These are phyloP conservation scores for Zygotorulaspora mrakii DNA, from an alignment of 1,139 yeast genomes.

Conservation along the genomic window DNA sequence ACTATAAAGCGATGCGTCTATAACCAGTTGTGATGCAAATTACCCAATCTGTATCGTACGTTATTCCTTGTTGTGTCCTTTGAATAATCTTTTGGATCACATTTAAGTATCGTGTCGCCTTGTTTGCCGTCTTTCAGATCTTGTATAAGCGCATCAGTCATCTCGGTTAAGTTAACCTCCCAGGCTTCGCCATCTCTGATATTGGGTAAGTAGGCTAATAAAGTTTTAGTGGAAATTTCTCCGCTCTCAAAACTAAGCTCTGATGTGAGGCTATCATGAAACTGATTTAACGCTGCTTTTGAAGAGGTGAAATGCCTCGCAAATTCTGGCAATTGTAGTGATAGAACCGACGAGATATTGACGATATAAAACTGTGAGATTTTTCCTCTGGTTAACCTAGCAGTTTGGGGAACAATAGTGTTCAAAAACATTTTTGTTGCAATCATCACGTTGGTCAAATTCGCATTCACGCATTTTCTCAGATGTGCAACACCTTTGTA, in stretches of 20 bases:
- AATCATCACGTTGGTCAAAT: conserved; percentile 26
- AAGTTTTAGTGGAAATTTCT: conserved; percentile 13
- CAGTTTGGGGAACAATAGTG: conserved; percentile 17
- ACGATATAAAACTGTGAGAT: conserved; percentile 16
- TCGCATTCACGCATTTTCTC: conserved; percentile 16
- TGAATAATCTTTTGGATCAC: background rate
- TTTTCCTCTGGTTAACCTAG: conserved; percentile 2
- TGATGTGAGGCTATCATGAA: conserved; percentile 29
- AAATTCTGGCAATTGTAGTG: conserved; percentile 12
- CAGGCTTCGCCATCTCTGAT: conserved; percentile 24
- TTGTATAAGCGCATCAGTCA: conserved; percentile 10
- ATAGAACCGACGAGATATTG: conserved; percentile 18
- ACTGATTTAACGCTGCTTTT: conserved; percentile 28
- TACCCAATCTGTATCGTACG: background rate
- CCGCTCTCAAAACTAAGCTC: conserved; percentile 14
- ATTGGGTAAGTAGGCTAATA: conserved; percentile 17
- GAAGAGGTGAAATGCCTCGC: conserved; percentile 20
- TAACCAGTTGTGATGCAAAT: conserved; percentile 2
- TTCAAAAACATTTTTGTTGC: conserved; percentile 24
- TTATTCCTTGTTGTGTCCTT: conserved; percentile 1
- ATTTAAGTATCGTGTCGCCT: conserved; percentile 11
- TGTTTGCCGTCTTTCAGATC: conserved; percentile 11
- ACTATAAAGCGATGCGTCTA: background rate
- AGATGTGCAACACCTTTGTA: conserved; percentile 12
- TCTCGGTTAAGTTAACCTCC: conserved; percentile 8